Base-by-base conservation (phyloP, 2,329 filamentous ascomycete species). In the Cordyceps sp. region DNA sequence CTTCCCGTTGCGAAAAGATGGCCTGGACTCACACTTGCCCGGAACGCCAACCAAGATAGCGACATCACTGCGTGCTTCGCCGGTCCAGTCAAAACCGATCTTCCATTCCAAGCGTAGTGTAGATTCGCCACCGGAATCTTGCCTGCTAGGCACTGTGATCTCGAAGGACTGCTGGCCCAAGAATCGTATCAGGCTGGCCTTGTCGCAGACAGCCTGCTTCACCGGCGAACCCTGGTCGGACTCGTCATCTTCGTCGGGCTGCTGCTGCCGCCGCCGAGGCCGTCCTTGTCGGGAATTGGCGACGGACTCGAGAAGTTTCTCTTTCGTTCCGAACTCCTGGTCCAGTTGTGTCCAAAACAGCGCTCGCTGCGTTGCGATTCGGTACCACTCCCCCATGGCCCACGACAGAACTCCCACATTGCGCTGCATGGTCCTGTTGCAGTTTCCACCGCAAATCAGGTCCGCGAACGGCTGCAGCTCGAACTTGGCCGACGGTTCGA, bases 71-170 rank as follows among this genome's bases (percentile, higher is more conserved):
- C 67, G 64, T 5, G 73, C 76, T 45, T 82, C 78, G 6, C 78
- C 78, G 0, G 75, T 76, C 77, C 76, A 82, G 48, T 82, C 77
- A 43, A 82, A 79, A 2, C 53, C 52, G 27, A 79, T 72, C 29
- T 52, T 57, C 78, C 78, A 83, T 35, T 63, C 58, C 2, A 82
- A 53, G 18, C 69, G 62, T 5, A 74, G 34, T 10, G 58, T 48
- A 3, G 64, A 56, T 9, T 54, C 37, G 1, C 48, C 45, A 1
- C 55, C 47, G 30, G 51, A 33, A 54, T 41, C 39, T 31, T 44
- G 32, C 42, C 34, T 41, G 3, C 40, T 30, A 19, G 62, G 45
- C 6, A 66, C 39, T 0, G 57, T 50, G 1, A 72, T 37, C 22
- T 66, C 59, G 12, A 63, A 55, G 18, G 52, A 51, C n/a, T 61